Conservation (phyloP, 2,329 filamentous ascomycete species). For the Fusarium palustre region DNA sequence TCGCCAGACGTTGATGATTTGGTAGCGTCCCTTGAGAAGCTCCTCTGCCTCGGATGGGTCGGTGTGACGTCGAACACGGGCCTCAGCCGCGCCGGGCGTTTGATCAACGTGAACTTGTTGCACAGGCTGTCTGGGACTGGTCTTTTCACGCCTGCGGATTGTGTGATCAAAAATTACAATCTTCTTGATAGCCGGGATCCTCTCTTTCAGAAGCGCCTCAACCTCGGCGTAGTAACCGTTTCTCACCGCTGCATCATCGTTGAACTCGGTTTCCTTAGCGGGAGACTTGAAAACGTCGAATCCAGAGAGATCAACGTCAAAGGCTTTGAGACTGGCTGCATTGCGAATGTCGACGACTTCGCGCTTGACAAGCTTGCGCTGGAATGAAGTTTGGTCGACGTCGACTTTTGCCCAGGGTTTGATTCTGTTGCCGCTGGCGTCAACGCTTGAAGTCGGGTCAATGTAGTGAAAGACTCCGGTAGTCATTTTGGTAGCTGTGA, state of each 20-base stretch:
- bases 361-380: conserved; percentile 35
- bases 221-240: conserved; percentile 71
- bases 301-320: conserved; percentile 44
- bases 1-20: conserved; percentile 64
- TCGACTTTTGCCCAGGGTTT: conserved; percentile 45
- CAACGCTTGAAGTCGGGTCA: conserved; percentile 33
- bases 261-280: conserved; percentile 65
- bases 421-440: conserved; percentile 13
- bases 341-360: conserved; percentile 43
- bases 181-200: conserved; percentile 67
- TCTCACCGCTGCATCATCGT: conserved; percentile 66
- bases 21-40: conserved; percentile 55
- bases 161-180: conserved; percentile 80
- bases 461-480: conserved; percentile 38
- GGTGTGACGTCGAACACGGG: conserved; percentile 70
- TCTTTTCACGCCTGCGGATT: conserved; percentile 67
- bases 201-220: conserved; percentile 65
- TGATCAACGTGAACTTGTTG: conserved; percentile 80
- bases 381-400: conserved; percentile 38
- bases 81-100: conserved; percentile 71
- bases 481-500: conserved; percentile 26
- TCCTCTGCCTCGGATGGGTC: conserved; percentile 57
- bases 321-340: conserved; percentile 22
- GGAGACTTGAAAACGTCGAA: conserved; percentile 44
- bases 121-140: conserved; percentile 71